Evolutionary conservation across 2,329 filamentous ascomycete genomes (phyloP), one percentile per base, ranked within the genome.

Genomic region (Penicillium sp.): DNA sequence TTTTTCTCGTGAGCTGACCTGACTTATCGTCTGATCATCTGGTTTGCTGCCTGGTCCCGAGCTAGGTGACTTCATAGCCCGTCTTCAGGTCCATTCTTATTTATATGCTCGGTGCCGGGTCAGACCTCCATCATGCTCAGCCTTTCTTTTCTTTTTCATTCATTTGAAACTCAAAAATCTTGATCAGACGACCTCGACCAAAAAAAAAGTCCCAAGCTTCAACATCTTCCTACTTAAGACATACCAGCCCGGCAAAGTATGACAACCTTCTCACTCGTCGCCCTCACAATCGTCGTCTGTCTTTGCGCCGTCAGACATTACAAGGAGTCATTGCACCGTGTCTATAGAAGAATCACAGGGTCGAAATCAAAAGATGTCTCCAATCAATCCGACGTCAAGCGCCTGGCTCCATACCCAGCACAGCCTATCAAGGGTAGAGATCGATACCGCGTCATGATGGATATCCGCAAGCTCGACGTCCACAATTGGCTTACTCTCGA

Each of bases 401-500:
- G 63, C 36, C 65, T 72, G 60, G 61, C 66, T 24, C 72, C 72
- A 8, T 75, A 75, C 55, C 73, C 73, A 24, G 66, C 67, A 9
- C 67, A 69, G 43, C 70, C 71, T 27, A 75, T 76, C 57, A 71
- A 67, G 51, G 73, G 72, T 7, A 64, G 69, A 51, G 70, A 71
- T 38, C 66, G 69, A 56, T 75, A 76, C 45, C 69, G 72, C 29
- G 75, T 78, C 43, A 76, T 77, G 58, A 79, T 81, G 73, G 77
- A 79, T 14, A 68, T 82, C 14, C 73, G 71, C 49, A 77, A 73
- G 51, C 67, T 79, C n/a, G 76, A 78, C 36, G 59, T 64, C 21
- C 61, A 67, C 18, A 77, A 80, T 52, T 82, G 79, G 80, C 71
- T 82, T 11, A 76, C 71, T 0, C 63, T 82, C 45, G 78, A 82